Evolutionary conservation across 1,284 basidiomycete genomes (phyloP).

Genomic region (Ceratobasidium sp.): DNA sequence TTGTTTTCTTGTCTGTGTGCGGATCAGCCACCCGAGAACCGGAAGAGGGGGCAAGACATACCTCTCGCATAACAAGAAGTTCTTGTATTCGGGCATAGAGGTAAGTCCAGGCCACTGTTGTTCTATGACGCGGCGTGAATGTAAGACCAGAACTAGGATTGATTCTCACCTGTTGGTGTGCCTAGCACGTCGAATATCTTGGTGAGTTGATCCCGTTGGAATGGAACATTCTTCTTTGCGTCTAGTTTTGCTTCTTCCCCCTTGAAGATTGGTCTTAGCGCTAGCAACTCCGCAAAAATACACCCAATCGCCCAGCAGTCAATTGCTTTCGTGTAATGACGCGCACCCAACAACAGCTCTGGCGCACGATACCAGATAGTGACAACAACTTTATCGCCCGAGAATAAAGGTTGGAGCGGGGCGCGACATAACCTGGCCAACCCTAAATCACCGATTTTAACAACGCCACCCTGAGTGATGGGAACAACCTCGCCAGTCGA

Average conservation of each 20-base stretch:
- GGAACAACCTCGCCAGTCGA: background rate
- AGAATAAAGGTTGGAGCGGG: constrained; percentile 84
- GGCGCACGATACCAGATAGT: constrained; percentile 99
- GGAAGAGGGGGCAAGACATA: constrained; percentile 50
- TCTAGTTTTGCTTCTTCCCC: constrained; percentile 98
- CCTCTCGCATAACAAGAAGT: constrained; percentile 79
- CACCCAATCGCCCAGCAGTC: constrained; percentile 98
- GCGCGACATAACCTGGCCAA: constrained; percentile 87
- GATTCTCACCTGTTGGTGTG: constrained; percentile 75
- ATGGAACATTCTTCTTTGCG: constrained; percentile 89
- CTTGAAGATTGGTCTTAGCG: constrained; percentile 96
- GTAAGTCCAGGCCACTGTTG: constrained; percentile 88
- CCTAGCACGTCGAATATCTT: constrained; percentile 97
- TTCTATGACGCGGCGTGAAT: constrained; percentile 54
- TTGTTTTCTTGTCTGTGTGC: constrained; percentile 64
- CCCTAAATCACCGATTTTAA: constrained; percentile 98
- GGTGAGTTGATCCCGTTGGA: constrained; percentile 91
- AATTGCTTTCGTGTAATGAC: constrained; percentile 95
- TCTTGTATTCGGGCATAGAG: constrained; percentile 86
- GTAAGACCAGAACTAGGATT: background rate
- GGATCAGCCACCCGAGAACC: constrained; percentile 30
- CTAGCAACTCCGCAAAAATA: constrained; percentile 94
- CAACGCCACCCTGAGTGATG: constrained; percentile 64
- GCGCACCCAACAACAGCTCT: constrained; percentile 91
- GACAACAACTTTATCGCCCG: constrained; percentile 97